Conservation (phyloP, 2,329 filamentous ascomycete species). For the Xylariales sp. region DNA sequence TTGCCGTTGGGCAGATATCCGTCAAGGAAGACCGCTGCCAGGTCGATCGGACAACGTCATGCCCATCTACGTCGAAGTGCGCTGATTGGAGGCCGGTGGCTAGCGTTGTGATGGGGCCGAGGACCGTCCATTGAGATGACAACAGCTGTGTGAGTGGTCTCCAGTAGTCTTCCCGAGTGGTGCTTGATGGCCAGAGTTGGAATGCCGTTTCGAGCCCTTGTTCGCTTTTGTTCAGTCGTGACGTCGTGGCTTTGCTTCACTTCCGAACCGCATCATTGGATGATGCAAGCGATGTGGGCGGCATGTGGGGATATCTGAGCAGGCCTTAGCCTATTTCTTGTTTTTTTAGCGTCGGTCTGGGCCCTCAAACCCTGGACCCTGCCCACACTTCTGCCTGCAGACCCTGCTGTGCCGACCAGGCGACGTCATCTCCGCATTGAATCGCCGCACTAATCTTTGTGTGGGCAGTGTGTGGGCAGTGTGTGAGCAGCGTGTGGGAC, state of each 20-base stretch:
- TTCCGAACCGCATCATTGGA: constrained; percentile 21
- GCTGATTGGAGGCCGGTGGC: constrained; percentile 27
- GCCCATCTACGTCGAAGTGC: not conserved
- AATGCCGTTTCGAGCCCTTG: constrained; percentile 2
- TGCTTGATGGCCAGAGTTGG: constrained; percentile 1
- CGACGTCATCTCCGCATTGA: constrained; percentile 44
- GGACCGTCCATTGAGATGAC: constrained; percentile 18
- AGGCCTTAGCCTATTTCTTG: constrained; percentile 27
- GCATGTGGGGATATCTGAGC: constrained; percentile 11
- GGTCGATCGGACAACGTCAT: constrained; percentile 34
- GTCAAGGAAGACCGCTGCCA: constrained; percentile 14
- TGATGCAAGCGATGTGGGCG: constrained; percentile 15
- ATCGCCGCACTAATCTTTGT: not conserved
- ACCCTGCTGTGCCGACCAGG: constrained; percentile 32
- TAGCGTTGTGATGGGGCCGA: constrained; percentile 15
- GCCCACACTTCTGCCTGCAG: not conserved
- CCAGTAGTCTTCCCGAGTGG: not conserved
- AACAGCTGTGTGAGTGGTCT: constrained; percentile 9
- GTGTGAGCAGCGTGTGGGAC: not conserved
- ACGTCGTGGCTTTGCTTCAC: constrained; percentile 45
- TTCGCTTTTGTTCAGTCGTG: constrained; percentile 35
- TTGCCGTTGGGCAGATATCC: constrained; percentile 11
- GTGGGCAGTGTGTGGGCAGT: not conserved
- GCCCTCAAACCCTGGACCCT: not conserved
- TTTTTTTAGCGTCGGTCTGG: constrained; percentile 22